Conservation (phyloP, 2,329 filamentous ascomycete species). For the Didymellaceae sp. region DNA sequence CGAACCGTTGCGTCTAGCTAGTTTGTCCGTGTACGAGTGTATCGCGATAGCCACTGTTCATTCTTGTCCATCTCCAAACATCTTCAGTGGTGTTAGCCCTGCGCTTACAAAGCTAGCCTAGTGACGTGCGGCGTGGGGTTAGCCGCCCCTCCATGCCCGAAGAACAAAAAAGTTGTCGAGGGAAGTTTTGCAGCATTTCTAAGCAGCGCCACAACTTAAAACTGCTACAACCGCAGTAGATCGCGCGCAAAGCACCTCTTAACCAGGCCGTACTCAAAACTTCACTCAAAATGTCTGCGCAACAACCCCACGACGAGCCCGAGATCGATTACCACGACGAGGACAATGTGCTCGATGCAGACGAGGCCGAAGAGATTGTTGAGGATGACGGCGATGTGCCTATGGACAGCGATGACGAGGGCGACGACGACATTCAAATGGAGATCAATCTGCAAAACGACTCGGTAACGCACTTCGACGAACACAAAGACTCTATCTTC, state of each 20-base stretch:
- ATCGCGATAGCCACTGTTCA: not conserved
- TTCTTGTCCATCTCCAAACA: not conserved
- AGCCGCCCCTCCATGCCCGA: not conserved
- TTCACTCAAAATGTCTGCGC: constrained; percentile 31
- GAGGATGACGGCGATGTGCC: constrained; percentile 70
- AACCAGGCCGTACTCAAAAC: not conserved
- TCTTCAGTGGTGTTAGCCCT: not conserved
- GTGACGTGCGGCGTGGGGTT: not conserved
- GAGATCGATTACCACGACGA: constrained; percentile 62
- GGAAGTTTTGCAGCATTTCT: constrained; percentile 41
- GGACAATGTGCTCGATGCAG: constrained; percentile 75
- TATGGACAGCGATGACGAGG: constrained; percentile 79
- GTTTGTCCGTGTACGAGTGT: not conserved
- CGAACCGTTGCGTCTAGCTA: not conserved
- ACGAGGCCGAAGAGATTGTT: constrained; percentile 81
- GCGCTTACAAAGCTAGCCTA: not conserved
- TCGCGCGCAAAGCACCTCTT: not conserved
- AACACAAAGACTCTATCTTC: constrained; percentile 90
- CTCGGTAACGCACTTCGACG: constrained; percentile 89
- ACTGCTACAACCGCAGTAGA: not conserved
- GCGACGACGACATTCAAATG: constrained; percentile 60
- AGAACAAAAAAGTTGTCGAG: constrained; percentile 42
- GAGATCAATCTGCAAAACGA: constrained; percentile 89
- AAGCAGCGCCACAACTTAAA: constrained; percentile 37
- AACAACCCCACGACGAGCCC: constrained; percentile 39